These are phyloP conservation scores for Cantharellus cinnabarinus DNA, from an alignment of 768 basidiomycete species.

Conservation along the genomic window DNA sequence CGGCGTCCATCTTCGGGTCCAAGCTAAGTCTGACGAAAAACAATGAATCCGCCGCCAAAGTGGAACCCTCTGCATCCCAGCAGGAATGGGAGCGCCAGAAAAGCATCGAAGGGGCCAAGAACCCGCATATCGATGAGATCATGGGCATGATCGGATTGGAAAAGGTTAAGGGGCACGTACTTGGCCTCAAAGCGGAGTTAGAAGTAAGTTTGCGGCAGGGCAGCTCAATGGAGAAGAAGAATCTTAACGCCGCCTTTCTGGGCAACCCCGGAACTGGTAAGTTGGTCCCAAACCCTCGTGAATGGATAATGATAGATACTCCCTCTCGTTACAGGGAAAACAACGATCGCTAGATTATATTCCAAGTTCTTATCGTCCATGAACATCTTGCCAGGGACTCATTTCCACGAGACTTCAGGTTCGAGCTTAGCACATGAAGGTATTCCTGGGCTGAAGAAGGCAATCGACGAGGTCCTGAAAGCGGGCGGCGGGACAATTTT, in stretches of 20 bases:
- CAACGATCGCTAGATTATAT: conserved; percentile 44
- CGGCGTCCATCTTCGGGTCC: no score
- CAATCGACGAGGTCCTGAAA: conserved; percentile 25
- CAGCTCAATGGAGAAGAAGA: conserved; percentile 29
- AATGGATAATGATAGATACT: background rate
- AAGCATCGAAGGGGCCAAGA: conserved; percentile 28
- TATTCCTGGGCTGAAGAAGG: conserved; percentile 29
- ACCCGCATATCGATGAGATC: conserved; percentile 36
- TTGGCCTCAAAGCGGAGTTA: conserved; percentile 37
- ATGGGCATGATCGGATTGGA: conserved; percentile 57
- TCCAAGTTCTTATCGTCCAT: conserved; percentile 40
- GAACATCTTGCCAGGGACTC: conserved; percentile 29
- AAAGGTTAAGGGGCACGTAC: conserved; percentile 36
- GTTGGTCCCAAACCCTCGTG: conserved; percentile 4
- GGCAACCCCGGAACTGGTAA: conserved; percentile 61
- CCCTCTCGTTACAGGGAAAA: conserved; percentile 30
- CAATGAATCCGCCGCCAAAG: no score
- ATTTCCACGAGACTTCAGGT: conserved; percentile 44
- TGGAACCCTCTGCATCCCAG: background rate
- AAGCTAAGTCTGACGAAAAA: background rate
- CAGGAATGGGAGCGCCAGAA: conserved; percentile 41
- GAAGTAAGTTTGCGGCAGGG: conserved; percentile 27
- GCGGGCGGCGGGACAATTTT: conserved; percentile 47
- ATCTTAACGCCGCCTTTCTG: conserved; percentile 40
- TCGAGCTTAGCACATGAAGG: conserved; percentile 37